Base-by-base conservation (phyloP, 768 basidiomycete genomes). In the Botryobasidium botryosum region DNA sequence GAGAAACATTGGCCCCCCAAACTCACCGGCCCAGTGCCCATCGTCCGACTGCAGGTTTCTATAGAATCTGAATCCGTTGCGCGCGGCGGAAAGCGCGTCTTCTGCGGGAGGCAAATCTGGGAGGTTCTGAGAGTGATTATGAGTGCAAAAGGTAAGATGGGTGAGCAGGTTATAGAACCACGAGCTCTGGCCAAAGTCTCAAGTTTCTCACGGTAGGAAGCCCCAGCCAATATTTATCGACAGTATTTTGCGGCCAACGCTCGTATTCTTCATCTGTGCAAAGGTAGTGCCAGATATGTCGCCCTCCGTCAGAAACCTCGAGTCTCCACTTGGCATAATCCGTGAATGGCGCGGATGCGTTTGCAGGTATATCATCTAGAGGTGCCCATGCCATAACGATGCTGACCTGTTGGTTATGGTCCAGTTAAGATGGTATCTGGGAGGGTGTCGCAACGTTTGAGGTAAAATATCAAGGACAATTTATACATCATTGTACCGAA, bases 1-100 rank as follows among this genome's bases (percentile, higher is more conserved):
- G 15, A 83, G 65, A 57, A 87, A 88, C 78, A 86, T 79, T 4
- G 84, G 84, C 8, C 90, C 90, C 18, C 87, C 84, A 56, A 92
- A 92, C 61, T 94, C 91, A 24, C 88, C 86, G 12, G 85, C 63
- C 83, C 86, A 96, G 59, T 97, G 91, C 0, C 92, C 92, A 51
- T 92, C 90, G 37, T 77, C 66, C 7, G 83, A 72, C 59, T 97
- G 94, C 3, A 99, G 67, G 50, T 79, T 66, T 58, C 85, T 86
- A 67, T 86, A 90, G 64, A 87, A 97, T 4, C 68, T 68, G 59
- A 77, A 92, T 0, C 90, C 92, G 54, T 91, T 90, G 29, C 72
- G 67, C 3, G 88, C 87, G 4, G 84, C 82, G 39, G 83, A 78
- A 23, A 84, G 63, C 2, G 86, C 67, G 50, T 74, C 72, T 48